Conservation (phyloP, 2,329 filamentous ascomycete genomes). For the Arthroderma uncinatum region DNA sequence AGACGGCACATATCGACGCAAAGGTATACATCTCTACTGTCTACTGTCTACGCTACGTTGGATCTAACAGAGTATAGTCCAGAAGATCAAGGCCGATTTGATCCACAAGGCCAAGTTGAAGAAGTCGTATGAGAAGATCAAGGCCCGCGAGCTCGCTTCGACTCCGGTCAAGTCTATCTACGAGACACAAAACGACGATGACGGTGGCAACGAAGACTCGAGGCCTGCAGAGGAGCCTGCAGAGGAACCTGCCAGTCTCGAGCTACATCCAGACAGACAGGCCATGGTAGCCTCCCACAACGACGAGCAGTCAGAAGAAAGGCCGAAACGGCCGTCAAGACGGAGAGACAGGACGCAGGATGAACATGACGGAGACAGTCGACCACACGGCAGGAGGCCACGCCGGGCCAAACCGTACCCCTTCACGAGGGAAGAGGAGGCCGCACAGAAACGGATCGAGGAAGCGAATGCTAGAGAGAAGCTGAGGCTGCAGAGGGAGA, state of each 20-base stretch:
- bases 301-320: neutral
- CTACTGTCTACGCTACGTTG: neutral
- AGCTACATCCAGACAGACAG: constrained; percentile 49
- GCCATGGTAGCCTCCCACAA: constrained; percentile 43
- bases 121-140: constrained; percentile 83
- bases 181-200: constrained; percentile 18
- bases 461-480: constrained; percentile 54
- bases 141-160: constrained; percentile 45
- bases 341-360: constrained; percentile 4
- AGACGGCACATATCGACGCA: constrained; percentile 76
- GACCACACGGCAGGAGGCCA: constrained; percentile 21
- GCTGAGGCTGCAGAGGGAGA: constrained; percentile 58
- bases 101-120: constrained; percentile 91
- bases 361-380: constrained; percentile 17
- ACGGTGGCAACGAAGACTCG: constrained; percentile 14
- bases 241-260: neutral
- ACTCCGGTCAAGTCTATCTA: constrained; percentile 26
- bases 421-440: constrained; percentile 58
- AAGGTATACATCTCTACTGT: constrained; percentile 40
- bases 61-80: constrained; percentile 41
- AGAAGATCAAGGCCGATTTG: constrained; percentile 78
- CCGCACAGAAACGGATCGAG: constrained; percentile 50
- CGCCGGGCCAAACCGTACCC: constrained; percentile 35
- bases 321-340: neutral
- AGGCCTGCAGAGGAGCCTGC: constrained; percentile 24